Conservation (phyloP, 129 eudicot genomes). For the carrot (Daucus carota) region DNA sequence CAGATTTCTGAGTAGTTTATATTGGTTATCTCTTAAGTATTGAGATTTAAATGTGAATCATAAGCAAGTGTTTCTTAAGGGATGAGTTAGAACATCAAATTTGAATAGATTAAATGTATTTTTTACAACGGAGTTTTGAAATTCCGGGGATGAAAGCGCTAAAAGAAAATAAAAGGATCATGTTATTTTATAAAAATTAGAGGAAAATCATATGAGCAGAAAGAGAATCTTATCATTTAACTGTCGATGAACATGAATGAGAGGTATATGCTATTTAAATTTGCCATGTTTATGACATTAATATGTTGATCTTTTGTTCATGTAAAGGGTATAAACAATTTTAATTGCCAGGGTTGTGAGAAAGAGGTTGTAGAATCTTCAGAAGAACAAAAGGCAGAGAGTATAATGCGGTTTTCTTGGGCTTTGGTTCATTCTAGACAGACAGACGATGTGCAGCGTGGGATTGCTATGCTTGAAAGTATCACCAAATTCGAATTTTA, state of each 20-base stretch:
- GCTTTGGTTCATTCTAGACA: conserved; percentile 63
- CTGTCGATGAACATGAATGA: not conserved
- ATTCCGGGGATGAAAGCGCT: not conserved
- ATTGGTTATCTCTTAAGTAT: no score
- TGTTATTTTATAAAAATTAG: not conserved
- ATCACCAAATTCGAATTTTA: not conserved
- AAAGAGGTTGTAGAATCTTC: conserved; percentile 52
- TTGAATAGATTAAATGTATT: not conserved
- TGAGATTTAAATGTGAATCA: no score
- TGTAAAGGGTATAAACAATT: not conserved
- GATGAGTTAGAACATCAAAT: not conserved
- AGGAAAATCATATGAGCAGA: not conserved
- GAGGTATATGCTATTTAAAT: not conserved
- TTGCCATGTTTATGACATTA: not conserved
- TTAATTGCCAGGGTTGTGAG: conserved; percentile 41
- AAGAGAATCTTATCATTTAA: not conserved
- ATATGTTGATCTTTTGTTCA: not conserved
- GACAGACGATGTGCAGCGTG: conserved; percentile 63
- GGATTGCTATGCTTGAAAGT: conserved; percentile 75
- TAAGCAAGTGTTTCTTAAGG: not conserved
- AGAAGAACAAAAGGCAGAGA: conserved; percentile 39
- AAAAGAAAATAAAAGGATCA: not conserved
- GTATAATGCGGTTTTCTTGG: conserved; percentile 67
- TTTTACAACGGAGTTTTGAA: not conserved
- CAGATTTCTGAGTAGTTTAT: not conserved